These are phyloP conservation scores for Chloromonas sp. DNA, from an alignment of 163 green algal species.

Conservation along the genomic window DNA sequence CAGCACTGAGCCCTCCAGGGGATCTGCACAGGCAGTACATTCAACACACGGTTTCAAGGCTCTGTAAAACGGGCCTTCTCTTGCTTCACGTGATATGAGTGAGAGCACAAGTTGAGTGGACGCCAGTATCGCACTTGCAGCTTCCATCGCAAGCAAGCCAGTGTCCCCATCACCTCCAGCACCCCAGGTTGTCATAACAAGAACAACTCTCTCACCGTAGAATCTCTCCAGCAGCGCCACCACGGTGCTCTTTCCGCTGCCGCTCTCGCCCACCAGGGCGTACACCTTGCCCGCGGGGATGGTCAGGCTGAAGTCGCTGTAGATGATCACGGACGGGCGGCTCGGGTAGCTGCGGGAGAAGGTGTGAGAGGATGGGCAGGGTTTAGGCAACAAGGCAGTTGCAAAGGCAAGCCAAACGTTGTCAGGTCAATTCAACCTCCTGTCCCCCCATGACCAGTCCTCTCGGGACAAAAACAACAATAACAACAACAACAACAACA, in stretches of 20 bases:
- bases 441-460: background rate
- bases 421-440: too few species aligned
- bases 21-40: constrained; percentile 31
- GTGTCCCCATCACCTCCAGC: too few species aligned
- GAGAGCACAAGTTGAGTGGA: too few species aligned
- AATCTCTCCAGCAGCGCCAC: constrained; percentile 76
- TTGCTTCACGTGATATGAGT: too few species aligned
- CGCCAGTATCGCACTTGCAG: too few species aligned
- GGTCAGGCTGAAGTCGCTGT: constrained; percentile 26
- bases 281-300: constrained; percentile 46
- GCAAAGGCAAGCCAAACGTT: too few species aligned
- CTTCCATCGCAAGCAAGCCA: too few species aligned
- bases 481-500: background rate
- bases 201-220: constrained; percentile 35
- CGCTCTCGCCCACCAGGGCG: constrained; percentile 49
- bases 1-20: constrained; percentile 41
- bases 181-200: too few species aligned
- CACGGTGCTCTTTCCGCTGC: constrained; percentile 62
- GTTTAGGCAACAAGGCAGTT: too few species aligned
- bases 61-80: too few species aligned
- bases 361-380: background rate
- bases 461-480: background rate
- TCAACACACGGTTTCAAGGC: too few species aligned
- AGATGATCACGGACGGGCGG: constrained; percentile 2
- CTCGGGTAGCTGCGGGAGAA: background rate